A percentile compares a stretch with the other conserved stretches of the same genome.
phyloP scores from a whole-genome alignment of 768 basidiomycete genomes.

The Hericium coralloides region DNA sequence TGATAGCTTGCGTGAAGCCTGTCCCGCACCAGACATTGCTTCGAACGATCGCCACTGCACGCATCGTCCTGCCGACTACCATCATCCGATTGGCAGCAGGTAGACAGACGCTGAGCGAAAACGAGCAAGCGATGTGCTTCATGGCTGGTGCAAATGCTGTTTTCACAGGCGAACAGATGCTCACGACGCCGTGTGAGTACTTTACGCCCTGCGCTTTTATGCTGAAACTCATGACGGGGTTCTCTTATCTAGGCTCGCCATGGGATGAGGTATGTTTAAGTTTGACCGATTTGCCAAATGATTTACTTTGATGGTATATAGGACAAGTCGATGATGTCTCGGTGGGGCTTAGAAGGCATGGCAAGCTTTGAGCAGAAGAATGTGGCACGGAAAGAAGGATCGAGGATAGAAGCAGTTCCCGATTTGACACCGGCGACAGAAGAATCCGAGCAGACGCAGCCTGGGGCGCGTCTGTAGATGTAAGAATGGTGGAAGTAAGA shows the following conservation, averaged over 20 bases:
- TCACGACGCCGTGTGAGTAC: conserved; percentile 87
- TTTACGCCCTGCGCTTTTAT: not conserved
- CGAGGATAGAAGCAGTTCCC: conserved; percentile 9
- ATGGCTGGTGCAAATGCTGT: conserved; percentile 98
- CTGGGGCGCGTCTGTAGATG: not conserved
- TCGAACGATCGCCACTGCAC: conserved; percentile 91
- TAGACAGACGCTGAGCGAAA: conserved; percentile 77
- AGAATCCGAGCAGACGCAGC: not conserved
- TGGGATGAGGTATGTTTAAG: conserved; percentile 73
- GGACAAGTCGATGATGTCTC: conserved; percentile 90
- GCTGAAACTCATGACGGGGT: conserved; percentile 2
- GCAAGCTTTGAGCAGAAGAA: conserved; percentile 72
- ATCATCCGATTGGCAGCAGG: conserved; percentile 96
- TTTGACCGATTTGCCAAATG: not conserved
- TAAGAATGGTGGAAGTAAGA: not conserved
- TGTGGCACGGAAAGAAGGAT: conserved; percentile 46
- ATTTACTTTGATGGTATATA: conserved; percentile 17
- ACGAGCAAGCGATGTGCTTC: conserved; percentile 96
- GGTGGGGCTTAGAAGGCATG: conserved; percentile 93
- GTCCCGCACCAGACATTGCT: conserved; percentile 78
- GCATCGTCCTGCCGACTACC: conserved; percentile 83
- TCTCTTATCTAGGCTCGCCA: conserved; percentile 53
- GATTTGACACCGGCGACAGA: not conserved
- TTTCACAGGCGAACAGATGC: conserved; percentile 97
- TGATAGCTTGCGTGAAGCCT: conserved; percentile 35